A percentile compares a stretch with the other conserved stretches of the same genome.
Evolutionary conservation across 345 rosid genomes (phyloP).

Genomic region (Ceriops zippeliana): DNA sequence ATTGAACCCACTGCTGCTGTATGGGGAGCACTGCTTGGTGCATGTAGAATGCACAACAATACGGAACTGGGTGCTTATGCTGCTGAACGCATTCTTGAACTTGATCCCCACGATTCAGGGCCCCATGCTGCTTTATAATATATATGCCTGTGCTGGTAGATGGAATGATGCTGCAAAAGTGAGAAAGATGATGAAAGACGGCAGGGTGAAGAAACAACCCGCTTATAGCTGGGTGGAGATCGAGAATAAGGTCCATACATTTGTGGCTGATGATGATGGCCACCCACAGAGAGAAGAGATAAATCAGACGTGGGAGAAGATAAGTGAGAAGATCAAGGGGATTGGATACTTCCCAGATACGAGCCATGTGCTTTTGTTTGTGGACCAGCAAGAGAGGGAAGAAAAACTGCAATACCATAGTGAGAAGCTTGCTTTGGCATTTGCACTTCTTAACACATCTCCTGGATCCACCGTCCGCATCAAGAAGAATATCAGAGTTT

Average conservation of each 20-base stretch:
- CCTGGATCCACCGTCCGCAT: conserved; percentile 55
- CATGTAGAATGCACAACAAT: conserved; percentile 68
- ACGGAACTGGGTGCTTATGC: conserved; percentile 54
- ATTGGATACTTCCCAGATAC: conserved; percentile 60
- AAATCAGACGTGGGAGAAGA: conserved; percentile 44
- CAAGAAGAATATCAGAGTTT: conserved; percentile 67
- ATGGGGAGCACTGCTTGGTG: conserved; percentile 63
- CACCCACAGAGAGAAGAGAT: conserved; percentile 58
- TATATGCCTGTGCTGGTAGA: conserved; percentile 58
- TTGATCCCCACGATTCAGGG: conserved; percentile 55
- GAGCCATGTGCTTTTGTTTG: conserved; percentile 50
- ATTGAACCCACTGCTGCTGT: conserved; percentile 50
- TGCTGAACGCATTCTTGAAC: conserved; percentile 48
- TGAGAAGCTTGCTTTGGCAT: conserved; percentile 73
- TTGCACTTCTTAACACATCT: conserved; percentile 55
- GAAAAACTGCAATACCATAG: conserved; percentile 58
- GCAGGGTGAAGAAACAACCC: conserved; percentile 56
- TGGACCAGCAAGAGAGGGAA: conserved; percentile 58
- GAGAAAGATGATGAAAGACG: conserved; percentile 53
- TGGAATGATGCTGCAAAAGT: conserved; percentile 56
- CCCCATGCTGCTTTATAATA: conserved; percentile 54
- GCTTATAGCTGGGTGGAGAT: conserved; percentile 72
- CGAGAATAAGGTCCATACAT: conserved; percentile 45
- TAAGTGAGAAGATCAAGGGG: conserved; percentile 49
- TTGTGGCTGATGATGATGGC: conserved; percentile 59